Percentiles rank a stretch among this genome's conserved stretches.
Evolutionary conservation across 2,329 filamentous ascomycete species (phyloP).

Genomic region (Phialophora macrospora): DNA sequence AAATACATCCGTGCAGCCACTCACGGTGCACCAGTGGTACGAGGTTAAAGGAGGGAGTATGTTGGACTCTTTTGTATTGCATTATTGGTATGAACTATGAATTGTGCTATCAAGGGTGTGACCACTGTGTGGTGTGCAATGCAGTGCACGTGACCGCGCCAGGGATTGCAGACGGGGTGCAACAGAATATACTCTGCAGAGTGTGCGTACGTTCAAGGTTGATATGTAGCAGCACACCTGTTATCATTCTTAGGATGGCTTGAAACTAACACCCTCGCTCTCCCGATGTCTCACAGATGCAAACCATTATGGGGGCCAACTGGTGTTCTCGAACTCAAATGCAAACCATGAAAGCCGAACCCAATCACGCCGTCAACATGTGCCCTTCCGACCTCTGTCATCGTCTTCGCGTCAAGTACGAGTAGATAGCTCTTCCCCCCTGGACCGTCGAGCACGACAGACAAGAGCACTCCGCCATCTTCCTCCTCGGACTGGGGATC

Average conservation of each 20-base stretch:
- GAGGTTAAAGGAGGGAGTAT: neutral
- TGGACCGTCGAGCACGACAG: slow-evolving; percentile 58
- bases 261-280: neutral
- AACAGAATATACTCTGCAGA: neutral
- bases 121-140: too few relatives aligned
- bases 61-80: too few relatives aligned
- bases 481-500: slow-evolving; percentile 50
- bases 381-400: slow-evolving; percentile 58
- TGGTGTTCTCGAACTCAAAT: slow-evolving; percentile 18
- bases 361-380: slow-evolving; percentile 55
- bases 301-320: slow-evolving; percentile 24
- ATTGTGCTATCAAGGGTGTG: too few relatives aligned
- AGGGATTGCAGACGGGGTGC: too few relatives aligned
- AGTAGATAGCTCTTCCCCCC: slow-evolving; percentile 59
- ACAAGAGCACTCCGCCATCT: slow-evolving; percentile 60
- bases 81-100: too few relatives aligned
- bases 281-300: slow-evolving; percentile 14
- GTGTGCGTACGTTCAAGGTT: neutral
- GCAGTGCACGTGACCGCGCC: too few relatives aligned
- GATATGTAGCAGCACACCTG: neutral
- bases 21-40: neutral
- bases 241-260: neutral
- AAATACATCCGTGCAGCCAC: neutral
- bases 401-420: slow-evolving; percentile 55
- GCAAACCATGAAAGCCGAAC: slow-evolving; percentile 60